phyloP scores from a whole-genome alignment of 2,329 filamentous ascomycete genomes.

The Neurospora sp. region DNA sequence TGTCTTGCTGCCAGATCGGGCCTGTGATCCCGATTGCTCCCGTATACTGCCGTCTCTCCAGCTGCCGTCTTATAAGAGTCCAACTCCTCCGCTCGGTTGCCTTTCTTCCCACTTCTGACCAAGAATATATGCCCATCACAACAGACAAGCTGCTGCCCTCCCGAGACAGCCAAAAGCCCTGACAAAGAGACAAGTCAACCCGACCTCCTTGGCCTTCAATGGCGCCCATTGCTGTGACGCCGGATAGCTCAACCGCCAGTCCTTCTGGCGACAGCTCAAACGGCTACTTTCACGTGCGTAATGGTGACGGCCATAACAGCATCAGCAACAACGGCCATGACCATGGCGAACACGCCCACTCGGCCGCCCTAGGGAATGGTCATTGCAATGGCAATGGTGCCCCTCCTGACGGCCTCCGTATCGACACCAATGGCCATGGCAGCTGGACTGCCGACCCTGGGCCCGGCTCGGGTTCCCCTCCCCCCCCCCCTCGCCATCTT shows the following conservation, averaged over 20 bases:
- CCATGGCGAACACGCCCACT: conserved; percentile 11
- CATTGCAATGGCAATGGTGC: conserved; percentile 14
- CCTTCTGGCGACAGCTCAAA: conserved; percentile 19
- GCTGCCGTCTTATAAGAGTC: background rate
- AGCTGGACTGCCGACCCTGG: conserved; percentile 1
- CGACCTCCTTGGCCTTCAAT: conserved; percentile 8
- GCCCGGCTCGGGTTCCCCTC: conserved; percentile 8
- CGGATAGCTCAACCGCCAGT: conserved; percentile 20
- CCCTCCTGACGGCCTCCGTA: conserved; percentile 8
- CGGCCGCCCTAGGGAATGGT: conserved; percentile 19
- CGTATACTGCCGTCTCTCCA: background rate
- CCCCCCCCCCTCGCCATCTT: conserved; percentile 13
- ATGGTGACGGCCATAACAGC: conserved; percentile 2
- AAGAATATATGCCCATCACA: background rate
- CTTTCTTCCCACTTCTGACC: background rate
- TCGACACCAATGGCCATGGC: conserved; percentile 18
- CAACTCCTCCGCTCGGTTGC: background rate
- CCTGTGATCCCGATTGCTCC: conserved; percentile 1
- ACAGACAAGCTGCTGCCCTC: background rate
- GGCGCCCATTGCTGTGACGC: conserved; percentile 22
- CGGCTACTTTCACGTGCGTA: conserved; percentile 16
- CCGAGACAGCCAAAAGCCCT: background rate
- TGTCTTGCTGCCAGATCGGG: conserved; percentile 7
- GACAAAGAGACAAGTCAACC: conserved; percentile 2
- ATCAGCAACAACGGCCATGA: conserved; percentile 16